Percentiles rank a stretch among this genome's conserved stretches.
phyloP scores from a whole-genome alignment of 768 basidiomycete species.

The Panellus pusillus region DNA sequence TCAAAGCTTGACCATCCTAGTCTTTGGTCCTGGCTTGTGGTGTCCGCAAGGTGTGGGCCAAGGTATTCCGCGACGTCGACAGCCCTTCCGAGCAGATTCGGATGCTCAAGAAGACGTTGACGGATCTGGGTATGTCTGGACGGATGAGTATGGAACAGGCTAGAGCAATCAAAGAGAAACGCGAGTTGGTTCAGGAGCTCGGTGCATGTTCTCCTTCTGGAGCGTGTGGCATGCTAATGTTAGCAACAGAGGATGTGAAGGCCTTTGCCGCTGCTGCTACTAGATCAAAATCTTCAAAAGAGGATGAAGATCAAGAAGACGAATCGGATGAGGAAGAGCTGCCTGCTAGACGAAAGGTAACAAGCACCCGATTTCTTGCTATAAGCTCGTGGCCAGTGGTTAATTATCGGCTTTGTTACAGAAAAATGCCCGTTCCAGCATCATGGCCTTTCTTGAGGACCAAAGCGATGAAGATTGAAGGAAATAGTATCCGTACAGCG shows the following conservation, averaged over 20 bases:
- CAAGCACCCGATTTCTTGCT: too few relatives aligned
- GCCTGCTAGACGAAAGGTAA: conserved; percentile 45
- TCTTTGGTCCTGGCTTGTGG: conserved; percentile 73
- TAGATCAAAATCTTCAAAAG: conserved; percentile 29
- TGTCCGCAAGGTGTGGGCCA: conserved; percentile 74
- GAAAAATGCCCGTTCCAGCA: conserved; percentile 55
- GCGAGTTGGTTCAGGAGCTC: conserved; percentile 78
- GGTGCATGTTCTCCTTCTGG: conserved; percentile 43
- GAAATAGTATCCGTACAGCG: too few relatives aligned
- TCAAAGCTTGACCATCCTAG: conserved; percentile 34
- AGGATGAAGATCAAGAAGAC: conserved; percentile 24
- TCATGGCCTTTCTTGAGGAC: conserved; percentile 70
- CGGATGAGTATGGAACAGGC: conserved; percentile 81
- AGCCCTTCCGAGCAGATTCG: conserved; percentile 62
- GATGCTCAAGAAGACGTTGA: conserved; percentile 62
- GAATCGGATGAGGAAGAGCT: conserved; percentile 27
- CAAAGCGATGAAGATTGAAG: conserved; percentile 55
- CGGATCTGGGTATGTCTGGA: conserved; percentile 79
- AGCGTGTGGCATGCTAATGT: not conserved
- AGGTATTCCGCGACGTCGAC: conserved; percentile 62
- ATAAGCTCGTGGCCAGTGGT: not conserved
- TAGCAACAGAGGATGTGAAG: conserved; percentile 66
- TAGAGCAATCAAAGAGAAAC: conserved; percentile 64
- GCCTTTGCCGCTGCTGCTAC: conserved; percentile 57
- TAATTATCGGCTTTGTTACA: conserved; percentile 14